phyloP scores from a whole-genome alignment of 148 eudicot species.

The Heliamphora exappendiculata region DNA sequence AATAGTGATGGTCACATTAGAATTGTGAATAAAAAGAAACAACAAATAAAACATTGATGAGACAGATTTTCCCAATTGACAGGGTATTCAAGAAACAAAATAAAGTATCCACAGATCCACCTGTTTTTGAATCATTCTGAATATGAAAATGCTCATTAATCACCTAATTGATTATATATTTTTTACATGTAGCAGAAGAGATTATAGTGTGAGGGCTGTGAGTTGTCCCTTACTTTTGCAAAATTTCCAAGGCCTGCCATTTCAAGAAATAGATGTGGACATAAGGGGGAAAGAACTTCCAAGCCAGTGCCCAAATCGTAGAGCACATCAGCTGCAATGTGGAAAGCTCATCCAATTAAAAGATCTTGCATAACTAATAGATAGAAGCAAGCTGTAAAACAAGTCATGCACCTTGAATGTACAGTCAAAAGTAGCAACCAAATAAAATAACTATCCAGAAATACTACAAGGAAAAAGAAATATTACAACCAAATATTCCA shows the following conservation, averaged over 20 bases:
- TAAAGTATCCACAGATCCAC: neutral
- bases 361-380: slow-evolving; percentile 1
- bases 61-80: neutral
- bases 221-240: slow-evolving; percentile 52
- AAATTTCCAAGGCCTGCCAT: slow-evolving; percentile 99
- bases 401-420: slow-evolving; percentile 3
- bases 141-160: neutral
- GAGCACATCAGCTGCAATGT: slow-evolving; percentile 80
- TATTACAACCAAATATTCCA: neutral
- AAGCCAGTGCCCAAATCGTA: slow-evolving; percentile 93
- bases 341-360: slow-evolving; percentile 6
- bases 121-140: neutral
- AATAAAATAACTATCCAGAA: neutral
- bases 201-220: neutral
- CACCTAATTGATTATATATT: neutral
- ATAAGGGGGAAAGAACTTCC: slow-evolving; percentile 92
- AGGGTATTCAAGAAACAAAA: neutral
- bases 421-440: neutral
- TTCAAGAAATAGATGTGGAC: slow-evolving; percentile 91
- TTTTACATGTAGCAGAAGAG: neutral
- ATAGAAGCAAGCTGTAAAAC: slow-evolving; percentile 13
- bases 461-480: neutral
- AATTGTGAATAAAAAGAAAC: neutral
- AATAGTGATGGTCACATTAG: neutral
- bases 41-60: neutral